Percentiles rank a stretch among this genome's conserved stretches.
Conservation (phyloP, 192 early-diverging fungal species). For the Coemansia sp. region DNA sequence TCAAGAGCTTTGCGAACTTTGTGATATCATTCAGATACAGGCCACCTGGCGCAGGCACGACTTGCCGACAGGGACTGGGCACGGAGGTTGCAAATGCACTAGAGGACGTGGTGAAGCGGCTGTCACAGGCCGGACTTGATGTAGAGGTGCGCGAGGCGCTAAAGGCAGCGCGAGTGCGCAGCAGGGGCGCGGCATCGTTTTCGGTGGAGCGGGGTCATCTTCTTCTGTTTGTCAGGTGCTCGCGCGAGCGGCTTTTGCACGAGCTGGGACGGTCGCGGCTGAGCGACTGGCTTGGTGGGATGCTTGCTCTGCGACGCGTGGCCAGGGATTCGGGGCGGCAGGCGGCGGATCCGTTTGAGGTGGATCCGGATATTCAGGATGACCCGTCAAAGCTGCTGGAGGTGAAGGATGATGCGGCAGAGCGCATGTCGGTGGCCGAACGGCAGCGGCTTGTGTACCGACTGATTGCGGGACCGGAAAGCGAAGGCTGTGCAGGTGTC, state of each 20-base stretch:
- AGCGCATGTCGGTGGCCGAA: constrained; percentile 27
- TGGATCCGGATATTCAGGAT: constrained; percentile 34
- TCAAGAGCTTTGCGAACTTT: constrained; percentile 42
- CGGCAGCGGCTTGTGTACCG: constrained; percentile 39
- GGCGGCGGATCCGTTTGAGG: constrained; percentile 31
- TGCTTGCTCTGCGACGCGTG: constrained; percentile 49
- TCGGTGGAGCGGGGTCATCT: constrained; percentile 40
- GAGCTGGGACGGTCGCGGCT: constrained; percentile 56
- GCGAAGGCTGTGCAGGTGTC: constrained; percentile 44
- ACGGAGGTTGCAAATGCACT: constrained; percentile 38
- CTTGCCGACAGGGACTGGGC: constrained; percentile 7
- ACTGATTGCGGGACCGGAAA: constrained; percentile 34
- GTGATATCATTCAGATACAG: constrained; percentile 35
- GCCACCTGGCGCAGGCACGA: not conserved
- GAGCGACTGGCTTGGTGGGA: constrained; percentile 74
- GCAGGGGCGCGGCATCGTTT: not conserved
- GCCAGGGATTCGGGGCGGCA: constrained; percentile 12
- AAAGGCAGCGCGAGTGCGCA: constrained; percentile 16
- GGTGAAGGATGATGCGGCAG: constrained; percentile 14
- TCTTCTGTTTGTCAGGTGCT: constrained; percentile 68
- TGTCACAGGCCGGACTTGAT: constrained; percentile 62
- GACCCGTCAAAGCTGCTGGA: constrained; percentile 38
- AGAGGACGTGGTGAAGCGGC: constrained; percentile 55
- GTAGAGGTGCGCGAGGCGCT: constrained; percentile 63
- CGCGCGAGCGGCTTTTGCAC: constrained; percentile 56